Percentiles rank a stretch among this genome's conserved stretches.
Evolutionary conservation across 805 yeast genomes (phyloP).

Genomic region (Kodamaea kaohsiungensis): DNA sequence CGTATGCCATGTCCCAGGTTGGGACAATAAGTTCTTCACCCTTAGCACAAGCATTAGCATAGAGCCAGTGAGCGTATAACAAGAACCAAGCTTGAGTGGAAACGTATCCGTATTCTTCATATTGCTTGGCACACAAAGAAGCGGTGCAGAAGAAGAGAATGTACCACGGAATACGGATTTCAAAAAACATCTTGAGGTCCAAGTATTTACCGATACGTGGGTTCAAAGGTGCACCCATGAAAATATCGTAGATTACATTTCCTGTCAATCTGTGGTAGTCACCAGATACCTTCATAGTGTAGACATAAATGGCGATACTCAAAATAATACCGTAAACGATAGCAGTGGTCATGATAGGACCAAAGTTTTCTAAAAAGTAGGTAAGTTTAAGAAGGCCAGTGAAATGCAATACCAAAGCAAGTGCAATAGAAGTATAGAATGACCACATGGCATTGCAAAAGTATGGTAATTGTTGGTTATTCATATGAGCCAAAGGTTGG

Average conservation of each 20-base stretch:
- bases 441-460: slow-evolving; percentile 91
- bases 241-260: slow-evolving; percentile 82
- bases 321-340: slow-evolving; percentile 74
- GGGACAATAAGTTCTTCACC: slow-evolving; percentile 98
- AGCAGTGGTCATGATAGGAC: slow-evolving; percentile 91
- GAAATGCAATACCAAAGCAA: slow-evolving; percentile 65
- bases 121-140: slow-evolving; percentile 76
- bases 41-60: slow-evolving; percentile 95
- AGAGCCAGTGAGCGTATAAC: slow-evolving; percentile 85
- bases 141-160: slow-evolving; percentile 76
- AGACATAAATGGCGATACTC: slow-evolving; percentile 68
- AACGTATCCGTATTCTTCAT: slow-evolving; percentile 76
- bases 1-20: slow-evolving; percentile 99
- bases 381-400: slow-evolving; percentile 74
- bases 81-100: slow-evolving; percentile 74
- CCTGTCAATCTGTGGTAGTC: slow-evolving; percentile 94
- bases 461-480: slow-evolving; percentile 82
- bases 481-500: slow-evolving; percentile 82
- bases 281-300: slow-evolving; percentile 61
- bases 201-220: slow-evolving; percentile 87
- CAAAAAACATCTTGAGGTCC: slow-evolving; percentile 96
- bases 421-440: slow-evolving; percentile 64
- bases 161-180: slow-evolving; percentile 97
- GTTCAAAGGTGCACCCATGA: slow-evolving; percentile 97
- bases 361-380: slow-evolving; percentile 77